Evolutionary conservation across 345 rosid species (phyloP).

Genomic region (Combretum micranthum): DNA sequence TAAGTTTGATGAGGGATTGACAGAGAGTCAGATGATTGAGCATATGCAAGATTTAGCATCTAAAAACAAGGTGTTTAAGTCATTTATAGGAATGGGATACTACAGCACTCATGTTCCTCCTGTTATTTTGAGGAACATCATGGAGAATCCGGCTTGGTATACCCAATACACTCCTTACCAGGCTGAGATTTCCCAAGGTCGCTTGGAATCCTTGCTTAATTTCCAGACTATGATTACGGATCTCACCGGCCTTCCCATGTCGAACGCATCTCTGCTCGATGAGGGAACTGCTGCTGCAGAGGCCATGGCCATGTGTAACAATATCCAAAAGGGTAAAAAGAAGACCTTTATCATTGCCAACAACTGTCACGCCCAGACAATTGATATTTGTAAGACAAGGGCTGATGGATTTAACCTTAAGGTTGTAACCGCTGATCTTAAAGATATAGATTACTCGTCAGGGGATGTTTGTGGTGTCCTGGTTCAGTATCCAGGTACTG

Average conservation of each 20-base stretch:
- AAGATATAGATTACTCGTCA: constrained; percentile 64
- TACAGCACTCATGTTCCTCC: constrained; percentile 82
- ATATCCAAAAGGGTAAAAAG: constrained; percentile 81
- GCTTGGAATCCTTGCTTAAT: constrained; percentile 89
- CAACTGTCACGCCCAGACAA: constrained; percentile 92
- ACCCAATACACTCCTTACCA: constrained; percentile 98
- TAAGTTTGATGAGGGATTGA: constrained; percentile 79
- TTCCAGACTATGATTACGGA: constrained; percentile 84
- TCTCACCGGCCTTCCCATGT: constrained; percentile 92
- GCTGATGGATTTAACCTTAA: constrained; percentile 84
- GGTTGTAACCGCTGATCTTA: constrained; percentile 59
- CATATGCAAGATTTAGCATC: constrained; percentile 77
- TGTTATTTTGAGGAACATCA: constrained; percentile 84
- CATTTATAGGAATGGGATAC: constrained; percentile 93
- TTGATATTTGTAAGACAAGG: constrained; percentile 86
- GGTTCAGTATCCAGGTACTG: constrained; percentile 96
- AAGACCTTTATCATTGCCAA: constrained; percentile 79
- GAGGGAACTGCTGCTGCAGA: constrained; percentile 99
- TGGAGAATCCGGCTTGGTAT: constrained; percentile 99
- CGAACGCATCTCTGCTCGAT: constrained; percentile 88
- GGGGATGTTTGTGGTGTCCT: constrained; percentile 95
- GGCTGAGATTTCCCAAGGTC: constrained; percentile 94
- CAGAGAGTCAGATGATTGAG: constrained; percentile 78
- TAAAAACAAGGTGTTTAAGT: constrained; percentile 76
- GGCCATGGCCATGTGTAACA: constrained; percentile 99